phyloP scores from a whole-genome alignment of 805 yeast genomes.

The Kodamaea kaohsiungensis region DNA sequence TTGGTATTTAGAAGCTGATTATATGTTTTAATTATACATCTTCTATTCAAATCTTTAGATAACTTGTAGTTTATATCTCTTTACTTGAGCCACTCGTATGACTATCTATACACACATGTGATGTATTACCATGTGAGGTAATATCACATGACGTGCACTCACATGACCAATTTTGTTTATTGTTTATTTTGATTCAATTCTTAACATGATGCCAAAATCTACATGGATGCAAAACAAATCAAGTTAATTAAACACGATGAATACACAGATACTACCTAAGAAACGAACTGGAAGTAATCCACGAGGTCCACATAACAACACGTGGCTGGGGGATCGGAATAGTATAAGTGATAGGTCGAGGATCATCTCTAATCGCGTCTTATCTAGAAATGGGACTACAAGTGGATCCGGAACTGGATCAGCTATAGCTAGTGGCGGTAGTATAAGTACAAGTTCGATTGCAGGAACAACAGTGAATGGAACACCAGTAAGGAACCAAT shows the following conservation, averaged over 20 bases:
- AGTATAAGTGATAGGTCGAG: slow-evolving; percentile 7
- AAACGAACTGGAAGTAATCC: slow-evolving; percentile 10
- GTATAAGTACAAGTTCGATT: slow-evolving; percentile 5
- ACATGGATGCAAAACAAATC: background rate
- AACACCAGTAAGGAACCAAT: background rate
- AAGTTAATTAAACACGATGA: background rate
- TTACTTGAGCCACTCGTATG: no score
- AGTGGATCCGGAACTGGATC: background rate
- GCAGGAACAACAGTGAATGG: slow-evolving; percentile 6
- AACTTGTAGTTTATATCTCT: no score
- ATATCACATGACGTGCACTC: background rate
- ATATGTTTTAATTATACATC: no score
- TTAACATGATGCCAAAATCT: background rate
- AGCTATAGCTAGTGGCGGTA: background rate
- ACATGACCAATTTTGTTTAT: background rate
- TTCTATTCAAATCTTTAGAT: no score
- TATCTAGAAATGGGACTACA: slow-evolving; percentile 8
- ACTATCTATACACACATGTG: background rate
- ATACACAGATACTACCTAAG: slow-evolving; percentile 13
- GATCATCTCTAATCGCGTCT: slow-evolving; percentile 13
- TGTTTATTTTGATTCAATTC: background rate
- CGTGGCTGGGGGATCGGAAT: slow-evolving; percentile 2
- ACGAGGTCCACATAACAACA: background rate
- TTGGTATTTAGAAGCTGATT: no score
- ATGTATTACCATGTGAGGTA: background rate